Evolutionary conservation across 495 filamentous ascomycete species (phyloP).

Genomic region (Aspergillus mulundensis): DNA sequence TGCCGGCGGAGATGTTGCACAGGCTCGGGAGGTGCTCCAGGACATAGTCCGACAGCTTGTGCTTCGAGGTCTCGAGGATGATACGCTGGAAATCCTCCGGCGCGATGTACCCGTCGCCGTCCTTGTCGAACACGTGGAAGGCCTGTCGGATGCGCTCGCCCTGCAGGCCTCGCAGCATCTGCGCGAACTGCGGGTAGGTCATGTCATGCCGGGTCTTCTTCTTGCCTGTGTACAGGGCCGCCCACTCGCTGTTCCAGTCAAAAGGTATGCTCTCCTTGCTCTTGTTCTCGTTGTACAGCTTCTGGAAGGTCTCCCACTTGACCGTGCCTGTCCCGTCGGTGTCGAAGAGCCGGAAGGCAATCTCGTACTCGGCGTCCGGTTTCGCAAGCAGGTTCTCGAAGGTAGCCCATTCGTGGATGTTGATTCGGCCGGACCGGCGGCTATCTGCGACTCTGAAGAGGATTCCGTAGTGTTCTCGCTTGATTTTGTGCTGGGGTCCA

Average conservation of each 20-base stretch:
- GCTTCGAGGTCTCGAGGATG: slow-evolving; percentile 85
- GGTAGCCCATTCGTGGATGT: slow-evolving; percentile 77
- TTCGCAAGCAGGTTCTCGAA: slow-evolving; percentile 93
- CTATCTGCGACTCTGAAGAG: slow-evolving; percentile 89
- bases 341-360: slow-evolving; percentile 95
- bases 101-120: slow-evolving; percentile 95
- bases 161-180: slow-evolving; percentile 95
- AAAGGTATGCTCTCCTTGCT: slow-evolving; percentile 79
- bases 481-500: slow-evolving; percentile 81
- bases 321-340: slow-evolving; percentile 73
- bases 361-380: slow-evolving; percentile 97
- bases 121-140: slow-evolving; percentile 86
- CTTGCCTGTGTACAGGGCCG: slow-evolving; percentile 85
- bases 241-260: slow-evolving; percentile 96
- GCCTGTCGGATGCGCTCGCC: slow-evolving; percentile 94
- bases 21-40: slow-evolving; percentile 90
- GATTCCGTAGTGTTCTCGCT: slow-evolving; percentile 87
- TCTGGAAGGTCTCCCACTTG: slow-evolving; percentile 80
- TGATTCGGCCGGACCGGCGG: slow-evolving; percentile 64
- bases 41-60: slow-evolving; percentile 96
- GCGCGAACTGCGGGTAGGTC: slow-evolving; percentile 95
- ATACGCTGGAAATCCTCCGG: slow-evolving; percentile 95
- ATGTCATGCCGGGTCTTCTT: slow-evolving; percentile 80
- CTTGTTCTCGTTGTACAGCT: slow-evolving; percentile 78
- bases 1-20: slow-evolving; percentile 89